Base-by-base conservation (phyloP, 768 basidiomycete species). In the Trametes gibbosa region DNA sequence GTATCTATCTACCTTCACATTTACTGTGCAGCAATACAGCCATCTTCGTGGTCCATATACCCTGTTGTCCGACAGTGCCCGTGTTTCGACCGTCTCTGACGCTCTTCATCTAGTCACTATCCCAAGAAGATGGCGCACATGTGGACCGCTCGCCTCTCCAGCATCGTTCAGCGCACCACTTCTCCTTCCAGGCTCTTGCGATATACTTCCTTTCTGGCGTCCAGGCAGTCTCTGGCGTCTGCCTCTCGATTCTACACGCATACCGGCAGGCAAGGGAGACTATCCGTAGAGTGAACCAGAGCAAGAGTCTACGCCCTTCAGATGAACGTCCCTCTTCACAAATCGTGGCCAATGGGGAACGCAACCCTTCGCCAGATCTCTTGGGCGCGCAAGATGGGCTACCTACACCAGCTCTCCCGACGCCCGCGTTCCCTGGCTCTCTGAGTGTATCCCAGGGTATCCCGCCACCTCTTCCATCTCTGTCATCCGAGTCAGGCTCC, bases 141-240 rank as follows among this genome's bases (percentile, higher is more conserved):
- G 17, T 45, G 48, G n/a, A 59, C 10, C 65, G 62, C 2, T 62
- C 65, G 3, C 21, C 63, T 16, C 37, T 65, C 13, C 62, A 53
- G 19, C 56, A 59, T 6, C 57, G 58, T 10, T 41, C 58, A 2
- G 62, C 66, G 1, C 43, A 58, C 25, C 42, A 64, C 16, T 56
- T 65, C 43, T 76, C 81, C 19, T 74, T 79, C 59, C 79, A 87
- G 37, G 76, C 76, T 50, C 69, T 91, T 39, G 75, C 90, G 52
- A 79, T 94, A 45, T 70, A 89, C 61, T 72, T 90, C 19, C 85
- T 95, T 21, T 90, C 92, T 13, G 79, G 85, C 27, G 77, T 93
- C 14, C 90, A 91, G 65, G 76, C 80, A 6, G 70, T 92, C 34
- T 91, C 91, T 0, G 85, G 88, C 9, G 73, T 78, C 37, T 86